Percentiles rank a stretch among this genome's conserved stretches.
These are phyloP conservation scores for Cadophora sp. DNA, from an alignment of 2,329 filamentous ascomycete species.

Conservation along the genomic window DNA sequence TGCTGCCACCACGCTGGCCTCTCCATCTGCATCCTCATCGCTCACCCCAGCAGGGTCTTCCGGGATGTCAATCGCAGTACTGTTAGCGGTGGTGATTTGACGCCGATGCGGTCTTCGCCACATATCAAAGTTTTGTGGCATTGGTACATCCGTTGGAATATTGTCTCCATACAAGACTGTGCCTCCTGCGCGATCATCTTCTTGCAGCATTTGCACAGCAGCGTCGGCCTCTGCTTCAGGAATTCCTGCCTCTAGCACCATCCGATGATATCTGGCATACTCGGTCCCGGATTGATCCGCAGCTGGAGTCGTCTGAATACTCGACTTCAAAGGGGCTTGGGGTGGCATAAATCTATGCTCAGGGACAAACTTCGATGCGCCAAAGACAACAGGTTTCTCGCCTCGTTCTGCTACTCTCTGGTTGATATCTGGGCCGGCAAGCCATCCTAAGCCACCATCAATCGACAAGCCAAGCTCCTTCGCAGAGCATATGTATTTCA, in stretches of 20 bases:
- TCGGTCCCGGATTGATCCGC: neutral
- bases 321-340: neutral
- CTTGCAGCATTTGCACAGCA: constrained; percentile 32
- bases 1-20: neutral
- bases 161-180: neutral
- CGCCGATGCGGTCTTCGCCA: constrained; percentile 13
- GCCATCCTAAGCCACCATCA: constrained; percentile 72
- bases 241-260: constrained; percentile 42
- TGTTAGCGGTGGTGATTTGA: neutral
- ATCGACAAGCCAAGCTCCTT: constrained; percentile 71
- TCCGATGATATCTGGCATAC: constrained; percentile 22
- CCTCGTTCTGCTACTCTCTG: constrained; percentile 51
- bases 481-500: constrained; percentile 61
- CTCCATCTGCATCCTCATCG: constrained; percentile 14
- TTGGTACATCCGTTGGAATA: neutral
- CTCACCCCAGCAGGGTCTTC: neutral
- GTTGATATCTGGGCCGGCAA: constrained; percentile 65
- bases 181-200: constrained; percentile 31
- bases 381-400: constrained; percentile 54
- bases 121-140: neutral
- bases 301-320: too few species aligned
- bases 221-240: constrained; percentile 30
- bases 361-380: constrained; percentile 46
- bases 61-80: neutral
- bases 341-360: constrained; percentile 39